Evolutionary conservation across 2,329 filamentous ascomycete species (phyloP).

Genomic region (Verticillium nubilum): DNA sequence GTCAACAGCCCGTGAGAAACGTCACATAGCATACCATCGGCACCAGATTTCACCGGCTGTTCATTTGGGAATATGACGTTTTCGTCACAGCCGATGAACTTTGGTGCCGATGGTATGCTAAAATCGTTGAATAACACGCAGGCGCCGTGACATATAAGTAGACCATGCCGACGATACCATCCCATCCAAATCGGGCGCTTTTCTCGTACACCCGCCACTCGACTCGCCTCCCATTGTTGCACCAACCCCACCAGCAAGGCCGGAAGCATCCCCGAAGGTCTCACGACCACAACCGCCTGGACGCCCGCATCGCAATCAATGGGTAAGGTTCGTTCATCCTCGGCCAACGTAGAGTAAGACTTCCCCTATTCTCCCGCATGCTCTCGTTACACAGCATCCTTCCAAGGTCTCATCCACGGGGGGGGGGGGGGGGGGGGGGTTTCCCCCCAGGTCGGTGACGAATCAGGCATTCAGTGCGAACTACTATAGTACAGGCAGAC

Average conservation of each 20-base stretch:
- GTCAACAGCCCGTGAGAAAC: too few species aligned
- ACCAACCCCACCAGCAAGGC: not conserved
- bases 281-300: not conserved
- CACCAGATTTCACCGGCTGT: too few species aligned
- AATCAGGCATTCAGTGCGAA: not conserved
- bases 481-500: not conserved
- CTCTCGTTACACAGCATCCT: not conserved
- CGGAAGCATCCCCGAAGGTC: not conserved
- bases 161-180: not conserved
- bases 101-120: too few species aligned
- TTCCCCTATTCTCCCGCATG: not conserved
- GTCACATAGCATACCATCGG: too few species aligned
- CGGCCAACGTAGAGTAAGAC: not conserved
- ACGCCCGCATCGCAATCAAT: not conserved
- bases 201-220: not conserved
- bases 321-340: not conserved
- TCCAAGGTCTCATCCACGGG: too few species aligned
- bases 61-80: too few species aligned
- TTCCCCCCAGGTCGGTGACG: not conserved
- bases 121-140: too few species aligned
- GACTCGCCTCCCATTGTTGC: not conserved
- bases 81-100: too few species aligned
- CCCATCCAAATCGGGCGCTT: not conserved
- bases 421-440: too few species aligned
- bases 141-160: too few species aligned